phyloP scores from a whole-genome alignment of 257 asterid species.

The Ligustrum vulgare region DNA sequence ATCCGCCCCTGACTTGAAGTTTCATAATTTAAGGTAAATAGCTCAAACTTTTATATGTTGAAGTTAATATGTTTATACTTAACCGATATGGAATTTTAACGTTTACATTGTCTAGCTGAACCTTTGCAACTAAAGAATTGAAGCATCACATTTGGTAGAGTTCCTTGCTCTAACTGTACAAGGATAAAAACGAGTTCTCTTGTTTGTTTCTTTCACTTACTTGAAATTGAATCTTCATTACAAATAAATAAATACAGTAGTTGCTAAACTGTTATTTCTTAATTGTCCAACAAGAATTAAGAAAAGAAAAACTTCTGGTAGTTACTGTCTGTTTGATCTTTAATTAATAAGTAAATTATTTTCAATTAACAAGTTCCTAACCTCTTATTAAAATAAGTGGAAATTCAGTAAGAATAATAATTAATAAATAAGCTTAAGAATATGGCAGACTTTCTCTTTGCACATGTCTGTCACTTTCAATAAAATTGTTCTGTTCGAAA shows the following conservation, averaged over 20 bases:
- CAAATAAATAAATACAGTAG: not conserved
- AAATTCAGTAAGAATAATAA: conserved; percentile 7
- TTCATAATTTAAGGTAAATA: too few relatives aligned
- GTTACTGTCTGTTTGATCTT: conserved; percentile 19
- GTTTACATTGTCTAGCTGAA: too few relatives aligned
- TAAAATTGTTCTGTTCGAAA: conserved; percentile 5
- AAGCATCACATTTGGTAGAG: too few relatives aligned
- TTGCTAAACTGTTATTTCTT: not conserved
- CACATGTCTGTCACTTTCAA: conserved; percentile 40
- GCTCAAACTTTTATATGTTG: too few relatives aligned
- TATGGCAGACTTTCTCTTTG: conserved; percentile 12
- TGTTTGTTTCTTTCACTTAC: too few relatives aligned
- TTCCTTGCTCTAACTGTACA: too few relatives aligned
- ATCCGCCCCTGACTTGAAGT: too few relatives aligned
- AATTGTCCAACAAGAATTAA: not conserved
- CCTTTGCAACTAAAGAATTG: not conserved
- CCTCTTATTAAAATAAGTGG: conserved; percentile 5
- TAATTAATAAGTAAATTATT: not conserved
- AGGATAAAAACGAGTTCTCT: too few relatives aligned
- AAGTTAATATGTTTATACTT: too few relatives aligned
- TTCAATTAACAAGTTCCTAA: not conserved
- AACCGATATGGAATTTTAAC: too few relatives aligned
- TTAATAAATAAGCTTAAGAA: conserved; percentile 17
- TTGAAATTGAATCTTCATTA: not conserved
- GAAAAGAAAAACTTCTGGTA: not conserved